Percentiles rank a stretch among this genome's conserved stretches.
Evolutionary conservation across 768 basidiomycete species (phyloP).

Genomic region (Pholiota molesta): DNA sequence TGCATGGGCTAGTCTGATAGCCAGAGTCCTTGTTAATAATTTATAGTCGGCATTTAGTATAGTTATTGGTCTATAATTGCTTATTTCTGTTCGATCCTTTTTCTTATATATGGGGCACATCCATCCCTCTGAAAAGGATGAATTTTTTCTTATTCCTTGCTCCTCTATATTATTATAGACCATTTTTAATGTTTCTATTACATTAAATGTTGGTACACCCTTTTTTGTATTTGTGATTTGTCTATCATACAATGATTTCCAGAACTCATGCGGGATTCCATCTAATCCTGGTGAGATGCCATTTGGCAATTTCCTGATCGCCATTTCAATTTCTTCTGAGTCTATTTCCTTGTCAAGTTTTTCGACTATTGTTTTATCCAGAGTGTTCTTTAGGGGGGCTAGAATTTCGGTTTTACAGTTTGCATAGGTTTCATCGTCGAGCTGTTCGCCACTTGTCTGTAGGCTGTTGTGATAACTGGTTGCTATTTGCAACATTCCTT

Average conservation of each 20-base stretch:
- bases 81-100: slow-evolving; percentile 32
- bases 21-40: slow-evolving; percentile 30
- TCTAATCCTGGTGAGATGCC: background rate
- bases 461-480: no score
- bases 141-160: slow-evolving; percentile 16
- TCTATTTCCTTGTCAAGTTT: no score
- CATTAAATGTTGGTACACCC: slow-evolving; percentile 15
- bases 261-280: slow-evolving; percentile 23
- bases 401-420: no score
- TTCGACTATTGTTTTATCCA: no score
- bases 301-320: background rate
- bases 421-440: no score
- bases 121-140: slow-evolving; percentile 33
- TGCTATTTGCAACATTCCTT: background rate
- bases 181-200: slow-evolving; percentile 9
- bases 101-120: slow-evolving; percentile 48
- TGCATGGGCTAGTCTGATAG: slow-evolving; percentile 20
- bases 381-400: no score
- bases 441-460: no score
- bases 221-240: background rate
- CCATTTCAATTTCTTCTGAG: background rate
- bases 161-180: slow-evolving; percentile 31
- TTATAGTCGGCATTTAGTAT: slow-evolving; percentile 42
- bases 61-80: slow-evolving; percentile 41
- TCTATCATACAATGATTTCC: slow-evolving; percentile 19